Evolutionary conservation across 306 rosid genomes (phyloP).

Genomic region (Casuarina cunninghamiana): DNA sequence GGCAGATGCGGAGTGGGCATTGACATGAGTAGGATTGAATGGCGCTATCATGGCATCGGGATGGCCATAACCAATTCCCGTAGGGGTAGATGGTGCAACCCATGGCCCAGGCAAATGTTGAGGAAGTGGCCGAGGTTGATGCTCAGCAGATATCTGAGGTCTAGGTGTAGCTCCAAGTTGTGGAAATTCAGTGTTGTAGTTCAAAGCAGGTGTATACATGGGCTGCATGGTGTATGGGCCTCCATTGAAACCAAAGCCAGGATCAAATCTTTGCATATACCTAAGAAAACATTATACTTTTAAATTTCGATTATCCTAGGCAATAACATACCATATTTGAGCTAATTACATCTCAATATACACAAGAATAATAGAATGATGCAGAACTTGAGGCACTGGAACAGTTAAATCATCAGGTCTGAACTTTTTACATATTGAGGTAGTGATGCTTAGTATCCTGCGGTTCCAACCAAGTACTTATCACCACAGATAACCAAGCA

Average conservation of each 20-base stretch:
- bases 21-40: slow-evolving; percentile 73
- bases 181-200: slow-evolving; percentile 94
- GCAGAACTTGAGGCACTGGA: not conserved
- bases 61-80: slow-evolving; percentile 85
- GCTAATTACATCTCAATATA: not conserved
- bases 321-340: not conserved
- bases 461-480: not conserved
- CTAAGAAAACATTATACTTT: slow-evolving; percentile 41
- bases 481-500: not conserved
- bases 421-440: not conserved
- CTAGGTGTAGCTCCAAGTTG: slow-evolving; percentile 87
- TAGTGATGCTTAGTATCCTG: not conserved
- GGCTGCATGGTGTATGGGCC: slow-evolving; percentile 89
- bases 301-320: not conserved
- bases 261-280: slow-evolving; percentile 96
- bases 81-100: slow-evolving; percentile 65
- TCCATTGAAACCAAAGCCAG: slow-evolving; percentile 94
- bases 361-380: not conserved
- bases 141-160: slow-evolving; percentile 78
- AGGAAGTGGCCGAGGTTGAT: slow-evolving; percentile 69
- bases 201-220: slow-evolving; percentile 80
- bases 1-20: slow-evolving; percentile 62
- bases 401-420: not conserved
- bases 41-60: slow-evolving; percentile 76
- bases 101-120: slow-evolving; percentile 79